Evolutionary conservation across 257 asterid genomes (phyloP).

Genomic region (Asclepias syriaca): DNA sequence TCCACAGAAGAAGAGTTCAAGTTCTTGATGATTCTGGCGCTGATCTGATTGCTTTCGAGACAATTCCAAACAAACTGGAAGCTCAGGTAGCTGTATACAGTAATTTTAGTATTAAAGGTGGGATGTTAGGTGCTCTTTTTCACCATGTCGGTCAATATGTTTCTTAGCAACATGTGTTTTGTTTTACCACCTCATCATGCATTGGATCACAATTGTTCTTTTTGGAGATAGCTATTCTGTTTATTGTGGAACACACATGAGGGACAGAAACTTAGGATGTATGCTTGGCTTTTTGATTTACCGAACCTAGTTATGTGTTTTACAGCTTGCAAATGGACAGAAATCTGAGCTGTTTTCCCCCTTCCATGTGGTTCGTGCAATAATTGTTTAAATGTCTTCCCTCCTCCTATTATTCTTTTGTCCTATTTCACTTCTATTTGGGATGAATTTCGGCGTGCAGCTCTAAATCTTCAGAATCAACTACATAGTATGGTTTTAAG

Average conservation of each 20-base stretch:
- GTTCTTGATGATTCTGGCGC: conserved; percentile 77
- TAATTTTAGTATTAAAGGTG: neutral
- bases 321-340: neutral
- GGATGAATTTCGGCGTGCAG: neutral
- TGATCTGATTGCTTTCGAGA: conserved; percentile 80
- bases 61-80: conserved; percentile 75
- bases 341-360: neutral
- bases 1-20: conserved; percentile 76
- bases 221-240: neutral
- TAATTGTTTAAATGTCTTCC: neutral
- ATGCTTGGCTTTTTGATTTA: neutral
- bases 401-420: neutral
- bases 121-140: neutral
- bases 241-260: neutral
- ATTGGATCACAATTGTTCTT: neutral
- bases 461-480: too few species aligned
- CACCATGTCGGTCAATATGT: neutral
- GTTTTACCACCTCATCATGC: neutral
- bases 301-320: neutral
- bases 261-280: neutral
- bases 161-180: neutral
- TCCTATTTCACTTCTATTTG: neutral
- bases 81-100: conserved; percentile 43
- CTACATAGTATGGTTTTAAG: too few species aligned
- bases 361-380: neutral